These are phyloP conservation scores for Candida nemodendra DNA, from an alignment of 805 yeast genomes.

Conservation along the genomic window DNA sequence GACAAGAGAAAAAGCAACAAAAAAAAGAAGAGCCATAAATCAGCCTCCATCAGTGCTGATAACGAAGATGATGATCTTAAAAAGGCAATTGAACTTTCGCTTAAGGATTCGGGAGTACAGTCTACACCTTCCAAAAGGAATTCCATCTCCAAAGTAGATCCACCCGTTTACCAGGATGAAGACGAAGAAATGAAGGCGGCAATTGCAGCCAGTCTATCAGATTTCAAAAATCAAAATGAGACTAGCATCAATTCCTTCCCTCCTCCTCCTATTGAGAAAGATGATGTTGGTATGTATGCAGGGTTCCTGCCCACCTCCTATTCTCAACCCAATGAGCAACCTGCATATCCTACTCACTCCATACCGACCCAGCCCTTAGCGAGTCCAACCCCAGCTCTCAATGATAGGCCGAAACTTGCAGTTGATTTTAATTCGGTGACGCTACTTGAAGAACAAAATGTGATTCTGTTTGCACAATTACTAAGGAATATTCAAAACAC, in stretches of 20 bases:
- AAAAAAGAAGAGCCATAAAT: slow-evolving; percentile 22
- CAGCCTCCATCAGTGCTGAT: slow-evolving; percentile 28
- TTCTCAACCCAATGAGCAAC: slow-evolving; percentile 5
- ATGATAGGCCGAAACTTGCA: slow-evolving; percentile 9
- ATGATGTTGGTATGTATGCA: slow-evolving; percentile 29
- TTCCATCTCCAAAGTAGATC: slow-evolving; percentile 3
- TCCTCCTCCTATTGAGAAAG: slow-evolving; percentile 11
- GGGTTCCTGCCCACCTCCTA: slow-evolving; percentile 20
- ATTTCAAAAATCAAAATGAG: slow-evolving; percentile 45
- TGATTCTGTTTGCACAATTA: slow-evolving; percentile 66
- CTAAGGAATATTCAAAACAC: slow-evolving; percentile 52
- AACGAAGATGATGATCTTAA: slow-evolving; percentile 77
- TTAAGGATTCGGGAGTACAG: slow-evolving; percentile 48
- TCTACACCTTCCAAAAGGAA: not conserved
- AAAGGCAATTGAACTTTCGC: slow-evolving; percentile 75
- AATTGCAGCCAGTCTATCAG: slow-evolving; percentile 84
- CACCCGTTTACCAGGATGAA: slow-evolving; percentile 51
- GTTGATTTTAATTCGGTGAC: slow-evolving; percentile 39
- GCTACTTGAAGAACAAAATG: slow-evolving; percentile 64
- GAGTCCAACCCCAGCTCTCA: too few species aligned
- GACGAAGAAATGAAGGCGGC: slow-evolving; percentile 93
- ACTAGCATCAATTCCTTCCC: not conserved
- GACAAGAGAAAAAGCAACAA: slow-evolving; percentile 26
- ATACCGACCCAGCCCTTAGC: too few species aligned
- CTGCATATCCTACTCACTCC: slow-evolving; percentile 3